Conservation (phyloP, 2,329 filamentous ascomycete genomes). For the Colletotrichum sp. region DNA sequence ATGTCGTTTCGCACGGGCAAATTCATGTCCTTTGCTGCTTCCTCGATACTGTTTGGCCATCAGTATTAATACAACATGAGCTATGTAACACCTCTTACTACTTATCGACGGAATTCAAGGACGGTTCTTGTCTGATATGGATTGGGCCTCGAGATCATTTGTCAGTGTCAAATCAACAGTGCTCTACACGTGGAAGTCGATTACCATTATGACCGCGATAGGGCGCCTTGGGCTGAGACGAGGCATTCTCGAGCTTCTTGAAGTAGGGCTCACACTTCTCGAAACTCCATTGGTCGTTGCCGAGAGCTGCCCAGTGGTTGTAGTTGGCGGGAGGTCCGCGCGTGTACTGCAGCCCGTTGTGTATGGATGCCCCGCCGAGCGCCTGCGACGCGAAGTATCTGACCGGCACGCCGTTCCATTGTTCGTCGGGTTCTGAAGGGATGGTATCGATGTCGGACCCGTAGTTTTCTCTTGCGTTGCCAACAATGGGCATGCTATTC, state of each 20-base stretch:
- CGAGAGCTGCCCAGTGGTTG: slow-evolving; percentile 32
- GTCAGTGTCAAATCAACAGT: no score
- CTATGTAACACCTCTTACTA: slow-evolving; percentile 8
- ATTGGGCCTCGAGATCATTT: slow-evolving; percentile 16
- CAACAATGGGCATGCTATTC: slow-evolving; percentile 34
- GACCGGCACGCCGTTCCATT: slow-evolving; percentile 20
- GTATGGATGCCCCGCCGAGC: slow-evolving; percentile 34
- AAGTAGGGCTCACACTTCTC: slow-evolving; percentile 38
- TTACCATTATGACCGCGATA: slow-evolving; percentile 30
- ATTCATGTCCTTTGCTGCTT: slow-evolving; percentile 29
- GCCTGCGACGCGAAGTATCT: slow-evolving; percentile 30
- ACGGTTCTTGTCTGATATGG: slow-evolving; percentile 15
- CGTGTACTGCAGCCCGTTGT: slow-evolving; percentile 37
- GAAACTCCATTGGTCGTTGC: slow-evolving; percentile 37
- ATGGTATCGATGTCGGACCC: slow-evolving; percentile 28
- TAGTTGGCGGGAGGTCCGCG: slow-evolving; percentile 33
- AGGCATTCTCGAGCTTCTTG: slow-evolving; percentile 29
- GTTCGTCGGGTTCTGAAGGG: slow-evolving; percentile 29
- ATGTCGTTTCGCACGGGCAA: slow-evolving; percentile 27
- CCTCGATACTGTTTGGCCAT: slow-evolving; percentile 22
- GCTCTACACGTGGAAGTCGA: rapidly evolving
- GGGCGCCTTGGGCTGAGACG: slow-evolving; percentile 8
- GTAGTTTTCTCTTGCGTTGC: slow-evolving; percentile 27
- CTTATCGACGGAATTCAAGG: slow-evolving; percentile 9
- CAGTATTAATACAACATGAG: neutral